Evolutionary conservation across 345 rosid genomes (phyloP).

Genomic region (Syzygium aromaticum): DNA sequence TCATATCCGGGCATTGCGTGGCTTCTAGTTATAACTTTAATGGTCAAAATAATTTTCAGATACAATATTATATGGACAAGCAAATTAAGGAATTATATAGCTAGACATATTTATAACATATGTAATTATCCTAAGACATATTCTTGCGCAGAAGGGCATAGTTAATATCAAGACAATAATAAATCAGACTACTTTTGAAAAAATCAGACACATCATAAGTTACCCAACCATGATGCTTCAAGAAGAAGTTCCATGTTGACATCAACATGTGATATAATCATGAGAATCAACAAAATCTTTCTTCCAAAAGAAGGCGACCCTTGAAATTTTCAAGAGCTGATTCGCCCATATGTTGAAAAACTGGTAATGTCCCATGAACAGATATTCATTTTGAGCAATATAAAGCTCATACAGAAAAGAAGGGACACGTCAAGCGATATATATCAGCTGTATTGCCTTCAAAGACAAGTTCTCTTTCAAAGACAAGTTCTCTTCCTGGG

Average conservation of each 20-base stretch:
- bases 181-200: background rate
- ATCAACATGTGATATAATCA: background rate
- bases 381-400: background rate
- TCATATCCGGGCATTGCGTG: background rate
- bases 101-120: background rate
- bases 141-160: background rate
- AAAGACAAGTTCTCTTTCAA: background rate
- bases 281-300: background rate
- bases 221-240: background rate
- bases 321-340: background rate
- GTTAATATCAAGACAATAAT: background rate
- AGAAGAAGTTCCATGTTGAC: background rate
- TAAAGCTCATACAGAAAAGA: background rate
- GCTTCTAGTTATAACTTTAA: background rate
- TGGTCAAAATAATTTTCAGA: background rate
- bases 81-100: background rate
- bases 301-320: background rate
- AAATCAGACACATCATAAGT: background rate
- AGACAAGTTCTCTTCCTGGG: background rate
- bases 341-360: background rate
- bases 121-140: background rate
- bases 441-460: background rate
- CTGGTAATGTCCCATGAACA: background rate
- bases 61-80: background rate
- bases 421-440: background rate